Evolutionary conservation across 129 eudicot species (phyloP).

Genomic region (Flaveria brownii): DNA sequence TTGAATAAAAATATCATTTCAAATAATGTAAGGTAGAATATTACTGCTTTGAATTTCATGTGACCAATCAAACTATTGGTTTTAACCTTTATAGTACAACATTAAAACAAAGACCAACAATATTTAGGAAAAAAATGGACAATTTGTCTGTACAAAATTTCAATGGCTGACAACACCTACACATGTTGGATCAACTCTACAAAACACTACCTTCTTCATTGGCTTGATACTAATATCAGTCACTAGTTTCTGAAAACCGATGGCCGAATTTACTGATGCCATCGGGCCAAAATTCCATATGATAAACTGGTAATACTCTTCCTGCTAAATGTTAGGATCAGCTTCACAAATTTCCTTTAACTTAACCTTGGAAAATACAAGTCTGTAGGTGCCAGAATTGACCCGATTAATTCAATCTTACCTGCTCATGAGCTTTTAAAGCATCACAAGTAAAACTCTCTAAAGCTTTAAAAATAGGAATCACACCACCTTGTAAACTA

Average conservation of each 20-base stretch:
- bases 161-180: constrained; percentile 8
- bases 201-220: constrained; percentile 2
- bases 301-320: constrained; percentile 2
- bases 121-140: background rate
- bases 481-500: constrained; percentile 85
- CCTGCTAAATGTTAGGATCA: constrained; percentile 9
- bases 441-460: constrained; percentile 78
- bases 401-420: constrained; percentile 44
- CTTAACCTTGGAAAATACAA: constrained; percentile 9
- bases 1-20: background rate
- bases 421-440: constrained; percentile 77
- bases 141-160: constrained; percentile 3
- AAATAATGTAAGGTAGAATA: background rate
- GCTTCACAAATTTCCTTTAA: constrained; percentile 1
- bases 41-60: background rate
- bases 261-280: constrained; percentile 2
- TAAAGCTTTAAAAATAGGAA: constrained; percentile 88
- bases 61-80: background rate
- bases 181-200: constrained; percentile 26
- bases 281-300: background rate
- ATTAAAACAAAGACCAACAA: constrained; percentile 10
- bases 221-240: background rate
- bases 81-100: background rate
- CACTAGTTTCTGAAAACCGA: background rate
- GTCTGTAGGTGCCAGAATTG: background rate